Evolutionary conservation across 2,329 filamentous ascomycete species (phyloP).

Genomic region (Verticillium klebahnii): DNA sequence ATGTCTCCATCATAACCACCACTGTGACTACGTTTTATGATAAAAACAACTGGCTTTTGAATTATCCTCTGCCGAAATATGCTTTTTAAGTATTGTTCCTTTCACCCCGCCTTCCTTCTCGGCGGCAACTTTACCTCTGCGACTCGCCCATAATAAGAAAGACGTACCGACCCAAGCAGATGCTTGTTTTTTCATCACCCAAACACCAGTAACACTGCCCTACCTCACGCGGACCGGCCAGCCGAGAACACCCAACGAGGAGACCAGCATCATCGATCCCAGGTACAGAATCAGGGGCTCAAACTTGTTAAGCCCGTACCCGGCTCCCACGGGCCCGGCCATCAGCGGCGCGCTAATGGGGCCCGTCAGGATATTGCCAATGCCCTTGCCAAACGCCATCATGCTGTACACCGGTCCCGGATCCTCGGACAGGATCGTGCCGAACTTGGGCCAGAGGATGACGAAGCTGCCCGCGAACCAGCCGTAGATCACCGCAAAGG

Average conservation of each 20-base stretch:
- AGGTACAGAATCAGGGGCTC: conserved; percentile 9
- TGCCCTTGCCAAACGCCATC: conserved; percentile 23
- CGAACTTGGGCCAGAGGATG: conserved; percentile 21
- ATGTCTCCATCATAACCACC: no score
- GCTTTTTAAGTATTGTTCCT: no score
- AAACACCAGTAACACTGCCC: not conserved
- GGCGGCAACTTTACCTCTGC: no score
- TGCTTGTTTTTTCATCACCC: not conserved
- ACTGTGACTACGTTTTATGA: no score
- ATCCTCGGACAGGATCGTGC: conserved; percentile 19
- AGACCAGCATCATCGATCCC: conserved; percentile 9
- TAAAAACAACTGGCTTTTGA: no score
- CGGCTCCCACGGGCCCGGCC: conserved; percentile 5
- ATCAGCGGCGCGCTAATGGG: conserved; percentile 18
- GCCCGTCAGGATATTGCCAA: conserved; percentile 21
- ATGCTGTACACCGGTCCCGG: conserved; percentile 19
- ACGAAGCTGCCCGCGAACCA: conserved; percentile 45
- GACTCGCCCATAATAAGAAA: no score
- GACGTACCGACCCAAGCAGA: no score
- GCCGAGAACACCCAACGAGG: conserved; percentile 6
- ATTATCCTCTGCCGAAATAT: no score
- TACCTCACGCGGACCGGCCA: conserved; percentile 6
- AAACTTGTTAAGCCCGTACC: conserved; percentile 8
- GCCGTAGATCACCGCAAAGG: conserved; percentile 51
- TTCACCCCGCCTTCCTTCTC: no score